Evolutionary conservation across 2,329 filamentous ascomycete genomes (phyloP).

Genomic region (Aspergillus quadrilineatus): DNA sequence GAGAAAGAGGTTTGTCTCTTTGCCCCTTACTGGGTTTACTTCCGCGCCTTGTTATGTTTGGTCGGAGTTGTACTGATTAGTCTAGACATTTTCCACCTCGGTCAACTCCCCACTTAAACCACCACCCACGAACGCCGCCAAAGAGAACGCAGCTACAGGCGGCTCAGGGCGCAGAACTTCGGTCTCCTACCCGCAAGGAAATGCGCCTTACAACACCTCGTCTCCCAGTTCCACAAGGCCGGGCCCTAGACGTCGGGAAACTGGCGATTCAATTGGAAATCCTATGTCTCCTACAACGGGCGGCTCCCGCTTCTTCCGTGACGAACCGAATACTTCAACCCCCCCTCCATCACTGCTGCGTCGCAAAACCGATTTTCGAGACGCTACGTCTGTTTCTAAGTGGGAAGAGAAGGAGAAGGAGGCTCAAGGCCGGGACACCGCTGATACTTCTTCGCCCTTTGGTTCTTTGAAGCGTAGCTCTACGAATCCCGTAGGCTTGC

Average conservation of each 20-base stretch:
- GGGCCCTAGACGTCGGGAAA: constrained; percentile 77
- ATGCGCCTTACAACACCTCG: constrained; percentile 65
- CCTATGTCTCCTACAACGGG: constrained; percentile 49
- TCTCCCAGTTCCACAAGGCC: constrained; percentile 75
- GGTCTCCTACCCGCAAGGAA: constrained; percentile 65
- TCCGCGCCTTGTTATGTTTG: constrained; percentile 2
- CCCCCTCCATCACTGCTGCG: constrained; percentile 61
- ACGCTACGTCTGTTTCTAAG: constrained; percentile 42
- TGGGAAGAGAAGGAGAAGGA: constrained; percentile 54
- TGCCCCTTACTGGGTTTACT: constrained; percentile 1
- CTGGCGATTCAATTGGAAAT: constrained; percentile 65
- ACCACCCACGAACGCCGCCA: constrained; percentile 65
- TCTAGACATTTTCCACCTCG: constrained; percentile 74
- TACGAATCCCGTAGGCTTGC: constrained; percentile 52
- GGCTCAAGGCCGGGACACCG: constrained; percentile 42
- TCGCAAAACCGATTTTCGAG: constrained; percentile 62
- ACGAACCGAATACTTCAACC: constrained; percentile 56
- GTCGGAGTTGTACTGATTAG: constrained; percentile 23
- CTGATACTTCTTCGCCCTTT: constrained; percentile 49
- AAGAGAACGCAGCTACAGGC: constrained; percentile 48
- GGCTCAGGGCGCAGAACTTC: constrained; percentile 72
- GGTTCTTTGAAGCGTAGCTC: constrained; percentile 57
- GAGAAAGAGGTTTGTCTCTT: constrained; percentile 59
- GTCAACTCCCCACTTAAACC: constrained; percentile 94
- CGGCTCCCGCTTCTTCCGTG: constrained; percentile 47